These are phyloP conservation scores for Ophiocordyceps robertsii DNA, from an alignment of 2,329 filamentous ascomycete species.

Conservation along the genomic window DNA sequence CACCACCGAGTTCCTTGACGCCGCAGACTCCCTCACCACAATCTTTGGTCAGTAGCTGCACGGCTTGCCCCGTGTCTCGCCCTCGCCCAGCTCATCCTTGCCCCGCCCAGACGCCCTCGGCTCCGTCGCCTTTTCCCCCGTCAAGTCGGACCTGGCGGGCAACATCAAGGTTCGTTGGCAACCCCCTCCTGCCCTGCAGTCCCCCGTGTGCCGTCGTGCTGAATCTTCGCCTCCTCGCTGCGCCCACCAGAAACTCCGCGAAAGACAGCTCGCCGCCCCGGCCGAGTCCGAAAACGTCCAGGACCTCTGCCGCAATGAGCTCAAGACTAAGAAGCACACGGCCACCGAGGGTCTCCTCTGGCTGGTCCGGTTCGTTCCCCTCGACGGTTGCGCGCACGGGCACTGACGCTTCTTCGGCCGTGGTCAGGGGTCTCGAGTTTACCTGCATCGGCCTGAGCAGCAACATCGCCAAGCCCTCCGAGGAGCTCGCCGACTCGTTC, in stretches of 20 bases:
- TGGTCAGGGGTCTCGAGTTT: slow-evolving; percentile 74
- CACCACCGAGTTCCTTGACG: slow-evolving; percentile 82
- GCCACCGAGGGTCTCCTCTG: slow-evolving; percentile 86
- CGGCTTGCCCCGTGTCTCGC: background rate
- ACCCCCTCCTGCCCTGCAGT: background rate
- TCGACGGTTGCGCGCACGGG: background rate
- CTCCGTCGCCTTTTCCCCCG: slow-evolving; percentile 68
- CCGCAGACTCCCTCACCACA: slow-evolving; percentile 71
- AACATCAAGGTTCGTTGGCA: slow-evolving; percentile 65
- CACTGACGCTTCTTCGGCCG: background rate
- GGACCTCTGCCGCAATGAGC: slow-evolving; percentile 71
- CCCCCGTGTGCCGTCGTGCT: background rate
- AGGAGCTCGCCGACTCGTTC: slow-evolving; percentile 83
- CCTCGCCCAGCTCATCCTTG: background rate
- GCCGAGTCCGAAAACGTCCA: slow-evolving; percentile 74
- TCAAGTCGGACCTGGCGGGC: slow-evolving; percentile 81
- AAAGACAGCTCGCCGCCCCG: slow-evolving; percentile 67
- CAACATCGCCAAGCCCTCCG: slow-evolving; percentile 53
- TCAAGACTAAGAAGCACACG: slow-evolving; percentile 77
- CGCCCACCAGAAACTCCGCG: slow-evolving; percentile 63
- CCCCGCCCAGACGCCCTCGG: slow-evolving; percentile 41
- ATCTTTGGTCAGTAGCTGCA: slow-evolving; percentile 58
- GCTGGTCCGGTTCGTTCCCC: slow-evolving; percentile 58
- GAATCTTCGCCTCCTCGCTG: background rate
- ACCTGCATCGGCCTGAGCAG: slow-evolving; percentile 71